Percentiles rank a stretch among this genome's conserved stretches.
Evolutionary conservation across 164 flowering plant genomes (phyloP).

Genomic region (Houttuynia cordata): DNA sequence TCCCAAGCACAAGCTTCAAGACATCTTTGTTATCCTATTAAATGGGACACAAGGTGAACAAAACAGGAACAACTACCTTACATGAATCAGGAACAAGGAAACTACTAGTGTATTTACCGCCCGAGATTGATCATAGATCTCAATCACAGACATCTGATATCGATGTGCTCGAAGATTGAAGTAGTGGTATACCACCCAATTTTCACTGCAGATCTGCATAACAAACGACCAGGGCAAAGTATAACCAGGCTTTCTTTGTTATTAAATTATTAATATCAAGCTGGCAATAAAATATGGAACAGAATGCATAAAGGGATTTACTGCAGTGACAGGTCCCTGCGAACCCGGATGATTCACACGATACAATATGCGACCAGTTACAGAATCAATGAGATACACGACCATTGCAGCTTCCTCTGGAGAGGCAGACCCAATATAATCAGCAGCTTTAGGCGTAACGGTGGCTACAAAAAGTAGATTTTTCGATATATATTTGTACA

Average conservation of each 20-base stretch:
- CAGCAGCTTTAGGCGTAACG: constrained; percentile 76
- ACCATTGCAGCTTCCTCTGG: constrained; percentile 81
- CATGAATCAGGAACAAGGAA: constrained; percentile 2
- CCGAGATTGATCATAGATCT: constrained; percentile 94
- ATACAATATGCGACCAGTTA: constrained; percentile 28
- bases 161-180: constrained; percentile 95
- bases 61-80: not conserved
- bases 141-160: constrained; percentile 96
- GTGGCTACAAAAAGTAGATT: constrained; percentile 87
- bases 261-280: not conserved
- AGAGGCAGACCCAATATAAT: constrained; percentile 63
- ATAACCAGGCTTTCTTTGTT: not conserved
- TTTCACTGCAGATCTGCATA: constrained; percentile 88
- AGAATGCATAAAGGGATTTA: constrained; percentile 26
- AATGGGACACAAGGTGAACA: constrained; percentile 3
- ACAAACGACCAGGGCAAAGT: constrained; percentile 6
- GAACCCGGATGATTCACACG: constrained; percentile 24
- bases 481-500: constrained; percentile 81
- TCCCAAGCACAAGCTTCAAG: constrained; percentile 81
- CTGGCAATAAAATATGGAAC: not conserved
- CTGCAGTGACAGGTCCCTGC: constrained; percentile 93
- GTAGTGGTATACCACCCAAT: constrained; percentile 98
- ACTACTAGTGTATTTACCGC: constrained; percentile 42
- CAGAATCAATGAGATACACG: constrained; percentile 23
- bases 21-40: constrained; percentile 86